Conservation (phyloP, 148 eudicot species). For the Selenicereus undatus region DNA sequence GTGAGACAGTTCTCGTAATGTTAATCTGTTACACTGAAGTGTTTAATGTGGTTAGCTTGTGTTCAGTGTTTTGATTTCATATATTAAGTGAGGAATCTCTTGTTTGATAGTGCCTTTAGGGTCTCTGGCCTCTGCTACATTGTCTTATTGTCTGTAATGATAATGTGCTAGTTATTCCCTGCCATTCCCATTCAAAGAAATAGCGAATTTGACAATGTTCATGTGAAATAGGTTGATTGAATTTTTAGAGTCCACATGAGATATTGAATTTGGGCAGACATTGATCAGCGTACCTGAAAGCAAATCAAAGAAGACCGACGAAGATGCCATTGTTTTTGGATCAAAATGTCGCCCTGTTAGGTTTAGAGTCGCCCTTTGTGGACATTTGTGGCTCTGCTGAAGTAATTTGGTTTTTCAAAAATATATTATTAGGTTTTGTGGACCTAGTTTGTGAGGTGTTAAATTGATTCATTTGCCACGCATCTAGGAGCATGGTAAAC, state of each 20-base stretch:
- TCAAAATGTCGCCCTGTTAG: background rate
- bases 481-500: background rate
- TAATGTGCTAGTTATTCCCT: background rate
- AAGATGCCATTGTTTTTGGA: background rate
- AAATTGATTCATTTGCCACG: background rate
- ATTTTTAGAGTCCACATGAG: background rate
- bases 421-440: background rate
- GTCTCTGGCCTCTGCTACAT: background rate
- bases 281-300: background rate
- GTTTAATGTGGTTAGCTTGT: constrained; percentile 6
- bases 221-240: background rate
- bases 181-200: background rate
- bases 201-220: constrained; percentile 6
- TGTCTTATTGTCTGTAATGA: background rate
- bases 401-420: background rate
- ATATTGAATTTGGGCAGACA: background rate
- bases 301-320: background rate
- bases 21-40: background rate
- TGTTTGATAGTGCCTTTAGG: background rate
- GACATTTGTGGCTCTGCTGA: background rate
- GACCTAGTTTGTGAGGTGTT: background rate
- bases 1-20: background rate
- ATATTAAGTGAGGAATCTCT: background rate
- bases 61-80: background rate
- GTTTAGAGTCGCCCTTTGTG: background rate